These are phyloP conservation scores for Mikania micrantha DNA, from an alignment of 129 eudicot genomes.

Conservation along the genomic window DNA sequence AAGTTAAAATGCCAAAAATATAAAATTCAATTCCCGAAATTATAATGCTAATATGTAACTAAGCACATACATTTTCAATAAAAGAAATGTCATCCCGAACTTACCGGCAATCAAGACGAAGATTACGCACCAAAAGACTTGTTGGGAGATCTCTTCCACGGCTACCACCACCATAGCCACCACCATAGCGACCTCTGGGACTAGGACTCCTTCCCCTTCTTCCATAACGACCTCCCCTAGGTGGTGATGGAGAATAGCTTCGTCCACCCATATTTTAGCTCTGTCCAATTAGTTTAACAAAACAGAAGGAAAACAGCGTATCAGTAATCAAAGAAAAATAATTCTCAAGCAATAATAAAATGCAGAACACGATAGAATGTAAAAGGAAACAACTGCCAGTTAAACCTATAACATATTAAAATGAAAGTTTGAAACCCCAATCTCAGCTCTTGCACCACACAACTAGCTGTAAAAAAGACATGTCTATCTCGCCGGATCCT, in stretches of 20 bases:
- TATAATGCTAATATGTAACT: not conserved
- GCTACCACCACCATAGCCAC: conserved; percentile 13
- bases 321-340: not conserved
- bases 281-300: not conserved
- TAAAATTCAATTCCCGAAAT: not conserved
- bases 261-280: conserved; percentile 62
- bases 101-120: conserved; percentile 88
- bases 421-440: not conserved
- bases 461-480: not conserved
- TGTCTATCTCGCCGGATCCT: not conserved
- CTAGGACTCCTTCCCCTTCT: conserved; percentile 83
- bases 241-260: conserved; percentile 79
- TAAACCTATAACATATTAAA: not conserved
- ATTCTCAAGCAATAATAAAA: not conserved
- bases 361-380: not conserved
- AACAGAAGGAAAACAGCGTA: not conserved
- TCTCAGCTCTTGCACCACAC: not conserved
- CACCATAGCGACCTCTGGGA: conserved; percentile 58
- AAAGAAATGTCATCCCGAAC: not conserved
- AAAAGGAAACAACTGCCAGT: not conserved
- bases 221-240: conserved; percentile 59
- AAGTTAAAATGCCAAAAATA: not conserved
- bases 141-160: conserved; percentile 66
- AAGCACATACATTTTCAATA: not conserved
- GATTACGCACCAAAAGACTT: conserved; percentile 83